Base-by-base conservation (phyloP, 495 filamentous ascomycete species). In the Penicillium cinerascens region DNA sequence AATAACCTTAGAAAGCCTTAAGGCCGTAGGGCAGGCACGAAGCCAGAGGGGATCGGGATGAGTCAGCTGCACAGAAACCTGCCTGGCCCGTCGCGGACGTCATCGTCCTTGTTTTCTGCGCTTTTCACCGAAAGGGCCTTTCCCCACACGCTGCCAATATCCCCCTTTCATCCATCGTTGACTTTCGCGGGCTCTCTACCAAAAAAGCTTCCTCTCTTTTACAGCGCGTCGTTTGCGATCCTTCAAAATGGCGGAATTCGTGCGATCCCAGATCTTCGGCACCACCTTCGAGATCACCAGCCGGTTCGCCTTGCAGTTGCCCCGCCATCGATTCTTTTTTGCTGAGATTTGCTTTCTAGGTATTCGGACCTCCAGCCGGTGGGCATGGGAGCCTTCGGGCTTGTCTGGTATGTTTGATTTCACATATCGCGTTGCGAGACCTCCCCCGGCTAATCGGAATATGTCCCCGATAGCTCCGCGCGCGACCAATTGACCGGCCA, bases 261-360 rank as follows among this genome's bases (percentile, higher is more conserved):
- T 97, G 63, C 88, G 93, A 70, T 92, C 93, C 65, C 91, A 96
- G 84, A 97, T 98, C 71, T 98, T 98, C 68, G 95, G 93, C 70
- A 97, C 95, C 45, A 97, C 93, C 56, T 98, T 98, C 65, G 93
- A 98, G 82, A 98, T 98, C 75, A 98, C 93, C 55, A 97, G 92
- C 79, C 87, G 93, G 92, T 96, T 82, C 61, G 76, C 27, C 54
- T 51, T 23, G 29, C 52, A 52, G 22, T 42, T 41, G 33, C 51
- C 49, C 57, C 22, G 22, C 11, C 4, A 35, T 10, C 20, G 13
- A 52, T 43, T 36, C 21, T 42, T 51, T 42, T 51, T 47, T 27
- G 48, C 58, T 61, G 45, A 61, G 13, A 6, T 26, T 45, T 37
- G 27, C 33, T 55, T 55, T 58, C 58, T 60, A 95, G 92, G 73